phyloP scores from a whole-genome alignment of 1,284 basidiomycete genomes.

The Rhodofomes roseus region DNA sequence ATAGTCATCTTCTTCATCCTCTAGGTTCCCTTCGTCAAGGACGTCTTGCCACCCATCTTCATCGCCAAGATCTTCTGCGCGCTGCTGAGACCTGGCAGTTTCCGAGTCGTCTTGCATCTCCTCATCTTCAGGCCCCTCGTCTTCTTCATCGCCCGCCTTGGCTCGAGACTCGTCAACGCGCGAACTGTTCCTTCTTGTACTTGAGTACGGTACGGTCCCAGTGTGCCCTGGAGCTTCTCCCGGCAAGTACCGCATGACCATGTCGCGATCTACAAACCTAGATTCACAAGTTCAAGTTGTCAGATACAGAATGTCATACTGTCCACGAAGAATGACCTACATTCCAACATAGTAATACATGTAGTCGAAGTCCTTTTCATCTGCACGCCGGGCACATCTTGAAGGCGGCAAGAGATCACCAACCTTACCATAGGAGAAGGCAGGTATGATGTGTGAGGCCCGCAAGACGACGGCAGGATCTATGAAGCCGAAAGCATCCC shows the following conservation, averaged over 20 bases:
- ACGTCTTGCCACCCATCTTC: neutral
- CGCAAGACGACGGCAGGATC: constrained; percentile 33
- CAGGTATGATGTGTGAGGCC: constrained; percentile 34
- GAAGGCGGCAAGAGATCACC: neutral
- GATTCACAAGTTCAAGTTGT: neutral
- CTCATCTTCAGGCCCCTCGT: neutral
- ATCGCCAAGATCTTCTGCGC: neutral
- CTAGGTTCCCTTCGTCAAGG: too few relatives aligned
- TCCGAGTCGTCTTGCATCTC: neutral
- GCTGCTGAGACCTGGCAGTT: neutral
- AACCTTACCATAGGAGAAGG: constrained; percentile 17
- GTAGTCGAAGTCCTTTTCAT: constrained; percentile 12
- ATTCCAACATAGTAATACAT: constrained; percentile 18
- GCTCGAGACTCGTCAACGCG: too few relatives aligned
- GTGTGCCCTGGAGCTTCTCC: too few relatives aligned
- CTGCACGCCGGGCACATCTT: neutral
- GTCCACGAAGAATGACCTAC: constrained; percentile 15
- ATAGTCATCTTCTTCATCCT: neutral
- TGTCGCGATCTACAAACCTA: constrained; percentile 1
- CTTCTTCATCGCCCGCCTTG: too few relatives aligned
- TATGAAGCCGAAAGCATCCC: constrained; percentile 36
- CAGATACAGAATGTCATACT: neutral
- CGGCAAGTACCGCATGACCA: neutral
- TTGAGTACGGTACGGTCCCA: too few relatives aligned
- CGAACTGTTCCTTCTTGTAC: too few relatives aligned